These are phyloP conservation scores for Macrotyloma uniflorum DNA, from an alignment of 306 rosid genomes.

Conservation along the genomic window DNA sequence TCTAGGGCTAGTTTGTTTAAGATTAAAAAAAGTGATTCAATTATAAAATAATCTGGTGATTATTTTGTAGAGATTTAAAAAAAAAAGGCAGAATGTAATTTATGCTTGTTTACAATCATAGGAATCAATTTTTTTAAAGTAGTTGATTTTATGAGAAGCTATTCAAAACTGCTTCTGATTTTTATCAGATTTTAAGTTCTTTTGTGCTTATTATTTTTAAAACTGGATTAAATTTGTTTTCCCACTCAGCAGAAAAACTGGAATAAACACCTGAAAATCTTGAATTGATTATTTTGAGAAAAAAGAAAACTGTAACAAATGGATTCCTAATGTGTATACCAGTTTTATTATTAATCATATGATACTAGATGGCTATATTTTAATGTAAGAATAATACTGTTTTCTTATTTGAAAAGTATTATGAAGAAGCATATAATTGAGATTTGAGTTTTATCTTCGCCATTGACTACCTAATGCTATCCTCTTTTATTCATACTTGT, in stretches of 20 bases:
- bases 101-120: not conserved
- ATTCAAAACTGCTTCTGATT: not conserved
- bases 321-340: not conserved
- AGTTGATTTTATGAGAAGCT: not conserved
- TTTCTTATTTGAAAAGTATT: not conserved
- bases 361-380: not conserved
- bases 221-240: not conserved
- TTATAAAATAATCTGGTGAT: not conserved
- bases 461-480: not conserved
- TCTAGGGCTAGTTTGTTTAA: not conserved
- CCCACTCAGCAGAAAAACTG: too few relatives aligned
- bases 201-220: too few relatives aligned
- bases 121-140: not conserved
- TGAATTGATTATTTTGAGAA: not conserved
- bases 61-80: too few relatives aligned
- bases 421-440: not conserved
- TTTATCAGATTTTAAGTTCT: too few relatives aligned
- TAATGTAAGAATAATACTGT: not conserved
- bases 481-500: not conserved
- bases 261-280: not conserved
- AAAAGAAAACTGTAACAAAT: not conserved
- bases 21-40: too few relatives aligned
- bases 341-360: slow-evolving; percentile 15
- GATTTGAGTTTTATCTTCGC: not conserved
- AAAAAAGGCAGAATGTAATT: too few relatives aligned